Percentiles rank a stretch among this genome's conserved stretches.
phyloP scores from a whole-genome alignment of 805 yeast species.

The Tetrapisispora fleetii region DNA sequence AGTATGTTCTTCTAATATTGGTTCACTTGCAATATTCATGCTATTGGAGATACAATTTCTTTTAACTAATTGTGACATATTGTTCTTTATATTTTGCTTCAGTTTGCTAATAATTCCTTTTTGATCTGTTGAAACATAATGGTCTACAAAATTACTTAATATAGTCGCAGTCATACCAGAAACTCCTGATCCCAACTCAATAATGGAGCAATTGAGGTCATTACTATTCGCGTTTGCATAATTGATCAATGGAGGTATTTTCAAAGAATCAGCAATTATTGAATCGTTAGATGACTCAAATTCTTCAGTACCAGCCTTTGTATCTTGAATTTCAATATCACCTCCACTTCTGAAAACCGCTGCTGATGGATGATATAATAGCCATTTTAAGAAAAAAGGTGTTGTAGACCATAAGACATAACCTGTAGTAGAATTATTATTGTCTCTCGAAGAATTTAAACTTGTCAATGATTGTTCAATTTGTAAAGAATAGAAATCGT shows the following conservation, averaged over 20 bases:
- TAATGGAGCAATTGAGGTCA: neutral
- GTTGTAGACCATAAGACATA: constrained; percentile 30
- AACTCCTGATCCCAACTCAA: constrained; percentile 29
- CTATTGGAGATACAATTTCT: constrained; percentile 11
- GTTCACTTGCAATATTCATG: constrained; percentile 1
- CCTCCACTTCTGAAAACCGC: constrained; percentile 13
- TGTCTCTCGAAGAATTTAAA: constrained; percentile 21
- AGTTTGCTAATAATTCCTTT: constrained; percentile 22
- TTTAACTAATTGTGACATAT: constrained; percentile 18
- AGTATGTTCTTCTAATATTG: neutral
- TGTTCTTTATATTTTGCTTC: constrained; percentile 19
- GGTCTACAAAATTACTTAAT: constrained; percentile 22
- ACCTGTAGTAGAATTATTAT: constrained; percentile 30
- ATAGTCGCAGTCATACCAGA: constrained; percentile 23
- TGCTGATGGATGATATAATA: constrained; percentile 19
- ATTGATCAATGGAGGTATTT: neutral
- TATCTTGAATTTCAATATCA: constrained; percentile 2
- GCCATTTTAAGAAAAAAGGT: constrained; percentile 27
- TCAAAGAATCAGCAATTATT: neutral
- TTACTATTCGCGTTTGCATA: neutral
- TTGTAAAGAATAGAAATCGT: constrained; percentile 11
- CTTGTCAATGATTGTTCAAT: constrained; percentile 24
- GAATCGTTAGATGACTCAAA: neutral
- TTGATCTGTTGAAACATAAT: constrained; percentile 27
- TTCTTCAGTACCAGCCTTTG: neutral